phyloP scores from a whole-genome alignment of 1,284 basidiomycete species.

The Pulchroboletus neoregius region DNA sequence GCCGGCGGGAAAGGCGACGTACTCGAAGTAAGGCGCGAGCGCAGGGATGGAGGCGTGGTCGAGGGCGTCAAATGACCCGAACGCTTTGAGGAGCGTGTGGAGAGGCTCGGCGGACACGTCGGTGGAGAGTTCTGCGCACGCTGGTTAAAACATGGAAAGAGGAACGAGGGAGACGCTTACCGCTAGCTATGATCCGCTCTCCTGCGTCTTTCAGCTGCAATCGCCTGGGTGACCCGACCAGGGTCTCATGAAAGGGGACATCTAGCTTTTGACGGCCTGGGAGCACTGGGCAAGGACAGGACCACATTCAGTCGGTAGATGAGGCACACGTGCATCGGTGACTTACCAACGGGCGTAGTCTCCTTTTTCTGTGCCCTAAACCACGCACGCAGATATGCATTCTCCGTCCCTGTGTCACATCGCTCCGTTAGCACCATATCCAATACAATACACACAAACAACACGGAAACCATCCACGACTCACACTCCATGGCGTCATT shows the following conservation, averaged over 20 bases:
- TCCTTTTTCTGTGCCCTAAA: conserved; percentile 61
- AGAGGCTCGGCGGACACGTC: conserved; percentile 47
- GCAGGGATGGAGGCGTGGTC: conserved; percentile 48
- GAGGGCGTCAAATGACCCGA: conserved; percentile 62
- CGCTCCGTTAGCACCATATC: conserved; percentile 12
- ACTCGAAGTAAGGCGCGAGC: conserved; percentile 73
- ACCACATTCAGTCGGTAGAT: not conserved
- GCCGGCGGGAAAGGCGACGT: conserved; percentile 54
- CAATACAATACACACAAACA: conserved; percentile 3
- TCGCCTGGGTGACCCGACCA: conserved; percentile 70
- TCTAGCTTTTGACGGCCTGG: conserved; percentile 53
- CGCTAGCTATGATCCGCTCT: conserved; percentile 58
- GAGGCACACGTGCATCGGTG: conserved; percentile 1
- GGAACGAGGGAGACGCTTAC: conserved; percentile 33
- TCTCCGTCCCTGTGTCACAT: conserved; percentile 72
- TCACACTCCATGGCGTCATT: conserved; percentile 92
- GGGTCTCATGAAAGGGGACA: conserved; percentile 47
- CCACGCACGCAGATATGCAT: conserved; percentile 78
- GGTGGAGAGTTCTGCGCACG: conserved; percentile 19
- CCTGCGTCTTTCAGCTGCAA: conserved; percentile 78
- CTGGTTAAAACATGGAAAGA: not conserved
- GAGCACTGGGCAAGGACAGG: conserved; percentile 43
- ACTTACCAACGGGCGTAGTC: conserved; percentile 35
- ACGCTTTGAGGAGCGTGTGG: conserved; percentile 70
- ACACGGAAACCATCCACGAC: conserved; percentile 30